Evolutionary conservation across 164 flowering plant species (phyloP).

Genomic region (Tetrastigma voinierianum): DNA sequence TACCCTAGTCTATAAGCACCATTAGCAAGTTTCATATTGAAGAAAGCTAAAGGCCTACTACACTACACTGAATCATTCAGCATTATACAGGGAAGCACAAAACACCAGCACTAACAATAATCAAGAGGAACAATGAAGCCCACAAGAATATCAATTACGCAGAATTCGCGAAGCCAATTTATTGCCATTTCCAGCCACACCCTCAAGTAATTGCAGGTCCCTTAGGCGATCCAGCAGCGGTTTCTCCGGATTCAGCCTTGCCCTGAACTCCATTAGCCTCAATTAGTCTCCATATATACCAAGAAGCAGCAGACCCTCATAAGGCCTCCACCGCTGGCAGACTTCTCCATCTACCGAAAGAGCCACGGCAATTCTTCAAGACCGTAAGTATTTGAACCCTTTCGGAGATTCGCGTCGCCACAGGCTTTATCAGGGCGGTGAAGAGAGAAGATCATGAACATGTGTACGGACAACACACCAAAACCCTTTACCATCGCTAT

Average conservation of each 20-base stretch:
- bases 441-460: not conserved
- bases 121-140: not conserved
- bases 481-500: conserved; percentile 4
- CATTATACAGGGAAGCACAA: not conserved
- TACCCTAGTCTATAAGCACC: no score
- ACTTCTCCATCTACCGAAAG: conserved; percentile 6
- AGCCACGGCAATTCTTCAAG: conserved; percentile 1
- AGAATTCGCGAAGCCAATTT: not conserved
- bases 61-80: not conserved
- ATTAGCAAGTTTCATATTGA: not conserved
- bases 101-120: not conserved
- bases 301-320: not conserved
- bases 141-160: not conserved
- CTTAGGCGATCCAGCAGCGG: not conserved
- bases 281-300: conserved; percentile 1
- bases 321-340: conserved; percentile 2
- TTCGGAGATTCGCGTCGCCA: not conserved
- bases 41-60: not conserved
- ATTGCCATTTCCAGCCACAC: not conserved
- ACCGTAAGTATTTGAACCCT: conserved; percentile 1
- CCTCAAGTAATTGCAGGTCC: not conserved
- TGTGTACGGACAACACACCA: not conserved
- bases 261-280: not conserved
- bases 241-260: not conserved
- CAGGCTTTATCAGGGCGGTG: not conserved